Base-by-base conservation (phyloP, 1,284 basidiomycete genomes). In the Ceratobasidium sp. region DNA sequence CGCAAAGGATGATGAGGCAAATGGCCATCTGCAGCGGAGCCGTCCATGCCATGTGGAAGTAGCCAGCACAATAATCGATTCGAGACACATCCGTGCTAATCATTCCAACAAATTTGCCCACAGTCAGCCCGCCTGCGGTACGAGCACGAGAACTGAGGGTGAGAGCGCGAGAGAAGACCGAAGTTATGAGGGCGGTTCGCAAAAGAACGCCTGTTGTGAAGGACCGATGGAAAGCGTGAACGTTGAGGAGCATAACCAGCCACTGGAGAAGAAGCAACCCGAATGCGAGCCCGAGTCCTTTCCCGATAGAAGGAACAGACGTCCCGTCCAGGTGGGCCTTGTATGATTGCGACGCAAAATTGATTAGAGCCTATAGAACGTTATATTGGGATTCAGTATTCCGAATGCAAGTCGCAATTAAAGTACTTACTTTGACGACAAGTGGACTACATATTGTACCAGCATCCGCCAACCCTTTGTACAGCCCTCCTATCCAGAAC, bases 81-180 rank as follows among this genome's bases (percentile, higher is more conserved):
- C 96, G 87, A 18, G 90, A 92, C 38, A 95, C 89, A 80, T 98
- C 96, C 0, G 95, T 96, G 2, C 93, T 95, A 76, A 98, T 96
- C 82, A 96, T 94, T 78, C 95, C 96, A 75, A 96, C 90, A 44
- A 96, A 86, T 78, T 91, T 91, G 46, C 94, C 95, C 77, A 93
- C 95, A 0, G 92, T 89, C 35, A 95, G 85, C 4, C 67, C 67
- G 16, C 54, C 54, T n/a, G 89, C 90, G 1, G 90, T 89, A 18
- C 96, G 88, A 14, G 94, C 89, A 61, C 94, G 91, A 23, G 92
- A 88, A 1, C 91, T 92, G 59, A 98, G 85, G 41, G 84, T 86
- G 41, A 98, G 85, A 1, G 93, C 89, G 58, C 91, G 89, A 35
- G 88, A 86, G 81, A 96, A 98, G 69, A 98, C 91, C 8, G 92